Percentiles rank a stretch among this genome's conserved stretches.
phyloP scores from a whole-genome alignment of 164 flowering plant genomes.

The Liriodendron chinense region DNA sequence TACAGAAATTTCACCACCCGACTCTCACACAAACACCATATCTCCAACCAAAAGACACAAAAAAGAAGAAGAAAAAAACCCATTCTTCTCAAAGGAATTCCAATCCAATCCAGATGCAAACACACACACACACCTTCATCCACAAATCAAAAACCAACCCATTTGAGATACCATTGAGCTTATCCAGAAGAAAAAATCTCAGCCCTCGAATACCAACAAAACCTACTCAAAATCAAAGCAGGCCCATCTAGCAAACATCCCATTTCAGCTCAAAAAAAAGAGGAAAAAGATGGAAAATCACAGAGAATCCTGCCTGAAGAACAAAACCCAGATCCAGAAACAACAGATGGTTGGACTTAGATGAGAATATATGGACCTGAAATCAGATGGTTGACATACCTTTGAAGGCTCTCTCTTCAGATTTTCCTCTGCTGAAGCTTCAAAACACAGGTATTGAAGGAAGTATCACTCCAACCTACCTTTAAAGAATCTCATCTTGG shows the following conservation, averaged over 20 bases:
- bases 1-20: background rate
- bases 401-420: background rate
- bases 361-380: background rate
- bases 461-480: background rate
- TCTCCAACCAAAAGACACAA: background rate
- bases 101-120: background rate
- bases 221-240: background rate
- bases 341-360: background rate
- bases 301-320: constrained; percentile 1
- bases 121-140: background rate
- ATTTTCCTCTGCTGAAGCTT: background rate
- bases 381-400: constrained; percentile 14
- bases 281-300: background rate
- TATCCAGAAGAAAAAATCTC: background rate
- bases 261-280: background rate
- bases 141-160: background rate
- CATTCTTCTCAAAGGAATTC: background rate
- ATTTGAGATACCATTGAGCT: constrained; percentile 4
- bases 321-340: constrained; percentile 4
- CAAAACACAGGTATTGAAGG: background rate
- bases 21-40: background rate
- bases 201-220: background rate
- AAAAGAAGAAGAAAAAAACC: background rate
- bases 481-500: background rate
- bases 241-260: background rate